phyloP scores from a whole-genome alignment of 768 basidiomycete genomes.

The Hemileccinum rubropunctum region DNA sequence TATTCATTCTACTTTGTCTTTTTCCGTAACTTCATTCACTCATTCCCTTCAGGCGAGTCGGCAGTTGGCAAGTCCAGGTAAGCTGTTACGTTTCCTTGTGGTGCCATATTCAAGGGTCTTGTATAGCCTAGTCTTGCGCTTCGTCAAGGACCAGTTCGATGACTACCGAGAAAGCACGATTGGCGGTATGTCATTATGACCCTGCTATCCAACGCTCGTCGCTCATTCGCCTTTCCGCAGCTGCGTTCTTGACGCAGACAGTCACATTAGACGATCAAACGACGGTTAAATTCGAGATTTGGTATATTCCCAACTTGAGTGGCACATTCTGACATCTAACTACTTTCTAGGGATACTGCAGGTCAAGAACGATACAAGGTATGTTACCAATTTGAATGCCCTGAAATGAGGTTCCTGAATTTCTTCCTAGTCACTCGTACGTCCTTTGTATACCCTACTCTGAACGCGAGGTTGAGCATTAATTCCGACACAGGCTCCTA shows the following conservation, averaged over 20 bases:
- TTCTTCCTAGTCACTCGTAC: constrained; percentile 42
- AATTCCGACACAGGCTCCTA: constrained; percentile 61
- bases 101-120: constrained; percentile 23
- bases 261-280: constrained; percentile 87
- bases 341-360: constrained; percentile 76
- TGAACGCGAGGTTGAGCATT: constrained; percentile 1
- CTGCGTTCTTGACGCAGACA: constrained; percentile 98
- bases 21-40: constrained; percentile 3
- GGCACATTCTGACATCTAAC: neutral
- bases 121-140: constrained; percentile 84
- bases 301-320: constrained; percentile 47
- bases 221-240: constrained; percentile 39
- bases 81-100: constrained; percentile 10
- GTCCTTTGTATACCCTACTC: constrained; percentile 18
- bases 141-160: constrained; percentile 96
- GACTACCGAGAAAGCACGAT: constrained; percentile 95
- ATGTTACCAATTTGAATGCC: constrained; percentile 16
- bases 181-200: constrained; percentile 52
- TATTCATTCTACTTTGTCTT: constrained; percentile 27
- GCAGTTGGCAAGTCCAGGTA: constrained; percentile 98
- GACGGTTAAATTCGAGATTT: constrained; percentile 97
- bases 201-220: neutral
- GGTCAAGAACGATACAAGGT: constrained; percentile 95
- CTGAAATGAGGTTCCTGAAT: neutral
- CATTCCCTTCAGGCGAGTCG: constrained; percentile 69